Evolutionary conservation across 768 basidiomycete species (phyloP).

Genomic region (Krasilnikovozyma curviuscula): DNA sequence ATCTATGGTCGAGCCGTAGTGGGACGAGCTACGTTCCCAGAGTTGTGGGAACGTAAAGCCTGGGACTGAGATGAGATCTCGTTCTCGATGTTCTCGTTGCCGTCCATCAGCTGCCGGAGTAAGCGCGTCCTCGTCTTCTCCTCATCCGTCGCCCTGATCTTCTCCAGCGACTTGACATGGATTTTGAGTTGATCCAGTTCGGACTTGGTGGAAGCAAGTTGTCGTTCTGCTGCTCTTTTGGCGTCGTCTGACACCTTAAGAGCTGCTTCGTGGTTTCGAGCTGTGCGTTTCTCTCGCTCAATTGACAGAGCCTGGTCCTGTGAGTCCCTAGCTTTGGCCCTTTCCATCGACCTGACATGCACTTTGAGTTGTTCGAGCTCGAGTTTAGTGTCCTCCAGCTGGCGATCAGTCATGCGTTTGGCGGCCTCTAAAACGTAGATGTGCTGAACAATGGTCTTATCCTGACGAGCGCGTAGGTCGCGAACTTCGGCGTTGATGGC

Average conservation of each 20-base stretch:
- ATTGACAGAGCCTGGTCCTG: not conserved
- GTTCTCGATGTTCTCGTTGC: slow-evolving; percentile 39
- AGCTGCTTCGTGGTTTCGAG: slow-evolving; percentile 41
- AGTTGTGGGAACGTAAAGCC: not conserved
- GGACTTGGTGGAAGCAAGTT: slow-evolving; percentile 26
- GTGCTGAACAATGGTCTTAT: slow-evolving; percentile 97
- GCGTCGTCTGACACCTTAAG: not conserved
- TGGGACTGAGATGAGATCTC: slow-evolving; percentile 30
- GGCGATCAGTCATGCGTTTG: slow-evolving; percentile 79
- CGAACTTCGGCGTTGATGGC: slow-evolving; percentile 68
- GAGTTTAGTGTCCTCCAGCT: slow-evolving; percentile 57
- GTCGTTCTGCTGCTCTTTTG: not conserved
- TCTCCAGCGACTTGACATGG: slow-evolving; percentile 50
- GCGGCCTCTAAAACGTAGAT: slow-evolving; percentile 91
- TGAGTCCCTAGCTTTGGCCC: slow-evolving; percentile 39
- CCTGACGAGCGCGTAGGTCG: slow-evolving; percentile 56
- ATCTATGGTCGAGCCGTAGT: no score
- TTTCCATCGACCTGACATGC: slow-evolving; percentile 72
- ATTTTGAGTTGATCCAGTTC: slow-evolving; percentile 48
- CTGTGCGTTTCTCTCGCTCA: slow-evolving; percentile 32
- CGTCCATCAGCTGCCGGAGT: slow-evolving; percentile 42
- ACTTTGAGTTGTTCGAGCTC: slow-evolving; percentile 54
- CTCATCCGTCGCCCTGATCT: slow-evolving; percentile 39
- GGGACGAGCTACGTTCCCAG: not conserved
- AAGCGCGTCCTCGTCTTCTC: slow-evolving; percentile 43